Percentiles rank a stretch among this genome's conserved stretches.
Conservation (phyloP, 2,329 filamentous ascomycete genomes). For the Alternaria angustiovoidea region DNA sequence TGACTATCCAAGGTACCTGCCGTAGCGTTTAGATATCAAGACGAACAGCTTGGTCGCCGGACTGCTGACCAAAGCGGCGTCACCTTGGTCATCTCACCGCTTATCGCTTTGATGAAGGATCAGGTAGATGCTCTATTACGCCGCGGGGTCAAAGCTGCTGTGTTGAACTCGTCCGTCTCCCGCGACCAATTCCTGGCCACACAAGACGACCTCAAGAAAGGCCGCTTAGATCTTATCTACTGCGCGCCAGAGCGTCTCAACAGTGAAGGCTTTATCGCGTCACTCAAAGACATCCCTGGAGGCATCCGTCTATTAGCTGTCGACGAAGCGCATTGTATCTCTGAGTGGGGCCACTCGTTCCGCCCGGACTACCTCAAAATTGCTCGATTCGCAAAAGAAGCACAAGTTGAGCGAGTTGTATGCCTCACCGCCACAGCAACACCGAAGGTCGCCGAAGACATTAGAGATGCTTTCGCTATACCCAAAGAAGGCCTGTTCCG, state of each 20-base stretch:
- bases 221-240: constrained; percentile 81
- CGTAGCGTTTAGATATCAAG: constrained; percentile 53
- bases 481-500: constrained; percentile 67
- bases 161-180: constrained; percentile 72
- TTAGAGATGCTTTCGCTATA: constrained; percentile 87
- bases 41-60: constrained; percentile 34
- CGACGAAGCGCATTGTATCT: constrained; percentile 95
- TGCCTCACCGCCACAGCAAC: constrained; percentile 92
- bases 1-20: constrained; percentile 46
- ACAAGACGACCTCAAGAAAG: constrained; percentile 70
- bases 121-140: constrained; percentile 81
- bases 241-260: constrained; percentile 96
- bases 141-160: constrained; percentile 77
- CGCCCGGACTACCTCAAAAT: constrained; percentile 89
- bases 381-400: constrained; percentile 75
- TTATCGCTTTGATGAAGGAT: constrained; percentile 95
- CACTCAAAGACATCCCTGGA: constrained; percentile 70
- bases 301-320: constrained; percentile 86
- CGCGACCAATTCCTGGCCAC: constrained; percentile 65
- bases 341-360: constrained; percentile 97
- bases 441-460: constrained; percentile 75
- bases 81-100: constrained; percentile 88
- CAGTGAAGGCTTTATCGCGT: constrained; percentile 71
- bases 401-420: constrained; percentile 79
- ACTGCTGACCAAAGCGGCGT: constrained; percentile 75